Base-by-base conservation (phyloP, 2,329 filamentous ascomycete species). In the Exophiala viscosa region DNA sequence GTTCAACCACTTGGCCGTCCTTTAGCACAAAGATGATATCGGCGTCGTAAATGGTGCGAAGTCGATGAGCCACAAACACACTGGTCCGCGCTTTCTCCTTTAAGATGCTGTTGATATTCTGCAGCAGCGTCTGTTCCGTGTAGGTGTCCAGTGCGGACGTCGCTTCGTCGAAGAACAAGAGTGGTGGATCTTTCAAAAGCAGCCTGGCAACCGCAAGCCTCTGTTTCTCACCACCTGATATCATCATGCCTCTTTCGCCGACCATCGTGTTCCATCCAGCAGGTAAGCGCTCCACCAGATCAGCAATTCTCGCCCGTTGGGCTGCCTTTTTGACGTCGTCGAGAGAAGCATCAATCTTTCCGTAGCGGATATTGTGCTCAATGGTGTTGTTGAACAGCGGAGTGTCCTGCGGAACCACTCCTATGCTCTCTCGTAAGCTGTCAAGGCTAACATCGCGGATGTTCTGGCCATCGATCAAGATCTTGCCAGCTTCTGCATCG, bases 361-460 rank as follows among this genome's bases (percentile, higher is more conserved):
- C 93, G 68, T 99, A 99, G 58, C 84, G 86, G 64, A 99, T 96
- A 68, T 99, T 99, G 69, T 96, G 90, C 66, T 88, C 87, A 53
- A 99, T 92, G 0, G 90, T 93, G 66, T 96, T 90, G 69, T 99
- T 99, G 77, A 99, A 99, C 1, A 99, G 78, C 0, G 93, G 91
- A 0, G 93, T 97, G 63, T 99, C 93, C 68, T 99, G 95, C 0
- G 93, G 93, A 0, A 99, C 93, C 13, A 99, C 92, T 17, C 93
- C 93, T 59, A 99, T 97, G 2, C 87, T 81, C 59, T 82, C 83
- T 5, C 93, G 84, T 23, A 99, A 76, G 33, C 88, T 95, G 48
- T 95, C 89, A 1, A 97, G 70, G 9, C 79, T 85, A 1, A 99
- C 86, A 53, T 89, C 80, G 36, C 88, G 86, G 60, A 99, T 84